These are phyloP conservation scores for Volutella citrinella DNA, from an alignment of 2,329 filamentous ascomycete genomes.

Conservation along the genomic window DNA sequence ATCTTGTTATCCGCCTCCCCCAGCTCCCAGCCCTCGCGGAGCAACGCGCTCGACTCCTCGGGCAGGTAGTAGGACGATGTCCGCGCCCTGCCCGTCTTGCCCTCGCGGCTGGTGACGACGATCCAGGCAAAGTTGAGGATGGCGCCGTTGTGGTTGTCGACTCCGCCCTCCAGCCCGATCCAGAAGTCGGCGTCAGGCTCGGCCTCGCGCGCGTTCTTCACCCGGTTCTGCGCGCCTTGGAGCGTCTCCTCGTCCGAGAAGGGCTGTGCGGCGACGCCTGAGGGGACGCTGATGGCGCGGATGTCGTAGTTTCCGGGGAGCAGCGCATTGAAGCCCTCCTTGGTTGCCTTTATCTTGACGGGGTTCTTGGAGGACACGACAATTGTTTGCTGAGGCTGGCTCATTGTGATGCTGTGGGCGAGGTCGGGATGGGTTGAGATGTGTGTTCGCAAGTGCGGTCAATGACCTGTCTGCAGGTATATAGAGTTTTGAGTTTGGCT, in stretches of 20 bases:
- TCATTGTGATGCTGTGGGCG: too few species aligned
- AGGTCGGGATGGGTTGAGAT: too few species aligned
- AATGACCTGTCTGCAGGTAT: too few species aligned
- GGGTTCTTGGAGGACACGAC: constrained; percentile 39
- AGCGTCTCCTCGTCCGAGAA: constrained; percentile 37
- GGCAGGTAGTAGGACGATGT: constrained; percentile 37
- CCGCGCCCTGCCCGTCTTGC: constrained; percentile 33
- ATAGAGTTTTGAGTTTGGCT: too few species aligned
- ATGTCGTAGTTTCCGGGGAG: constrained; percentile 29
- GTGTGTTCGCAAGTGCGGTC: too few species aligned
- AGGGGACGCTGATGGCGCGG: constrained; percentile 30
- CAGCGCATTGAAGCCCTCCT: constrained; percentile 34
- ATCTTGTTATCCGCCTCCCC: constrained; percentile 38
- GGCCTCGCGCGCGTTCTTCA: constrained; percentile 27
- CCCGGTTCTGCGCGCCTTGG: constrained; percentile 36
- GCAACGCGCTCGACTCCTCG: constrained; percentile 32
- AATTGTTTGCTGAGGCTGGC: too few species aligned
- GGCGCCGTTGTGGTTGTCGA: constrained; percentile 26
- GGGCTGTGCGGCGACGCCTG: constrained; percentile 39
- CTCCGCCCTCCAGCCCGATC: constrained; percentile 41
- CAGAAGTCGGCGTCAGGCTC: constrained; percentile 35
- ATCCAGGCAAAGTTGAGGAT: constrained; percentile 41
- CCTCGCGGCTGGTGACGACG: constrained; percentile 27
- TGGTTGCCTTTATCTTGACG: constrained; percentile 36
- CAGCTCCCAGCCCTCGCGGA: constrained; percentile 37